phyloP scores from a whole-genome alignment of 1,284 basidiomycete species.

The Cryptococcus floricola region DNA sequence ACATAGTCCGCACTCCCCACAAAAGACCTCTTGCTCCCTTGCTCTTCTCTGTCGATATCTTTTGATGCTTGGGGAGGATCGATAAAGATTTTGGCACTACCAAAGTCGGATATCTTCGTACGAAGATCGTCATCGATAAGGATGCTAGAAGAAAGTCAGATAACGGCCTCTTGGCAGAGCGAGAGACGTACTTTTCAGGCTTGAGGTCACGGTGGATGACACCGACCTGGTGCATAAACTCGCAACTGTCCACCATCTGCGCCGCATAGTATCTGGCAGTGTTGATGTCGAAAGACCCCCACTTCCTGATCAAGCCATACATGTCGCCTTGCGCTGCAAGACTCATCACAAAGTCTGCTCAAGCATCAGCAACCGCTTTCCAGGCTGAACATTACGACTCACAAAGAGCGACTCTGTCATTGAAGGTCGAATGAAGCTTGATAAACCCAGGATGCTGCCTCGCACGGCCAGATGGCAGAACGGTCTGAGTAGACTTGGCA shows the following conservation, averaged over 20 bases:
- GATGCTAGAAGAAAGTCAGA: conserved; percentile 51
- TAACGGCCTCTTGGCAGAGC: not conserved
- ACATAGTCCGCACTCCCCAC: conserved; percentile 97
- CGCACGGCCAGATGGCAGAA: conserved; percentile 3
- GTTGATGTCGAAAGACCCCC: conserved; percentile 73
- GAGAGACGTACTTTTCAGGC: conserved; percentile 67
- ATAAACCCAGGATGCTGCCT: conserved; percentile 75
- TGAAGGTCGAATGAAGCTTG: conserved; percentile 74
- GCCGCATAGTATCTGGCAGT: conserved; percentile 80
- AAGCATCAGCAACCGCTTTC: not conserved
- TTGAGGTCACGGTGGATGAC: conserved; percentile 90
- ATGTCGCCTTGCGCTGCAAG: conserved; percentile 86
- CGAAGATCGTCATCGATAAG: conserved; percentile 78
- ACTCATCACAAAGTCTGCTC: conserved; percentile 87
- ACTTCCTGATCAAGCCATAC: conserved; percentile 65
- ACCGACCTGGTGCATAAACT: conserved; percentile 81
- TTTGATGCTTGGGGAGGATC: conserved; percentile 21
- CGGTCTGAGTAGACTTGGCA: conserved; percentile 19
- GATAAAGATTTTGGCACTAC: conserved; percentile 78
- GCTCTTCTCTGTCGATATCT: conserved; percentile 6
- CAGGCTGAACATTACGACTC: conserved; percentile 42
- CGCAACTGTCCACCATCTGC: conserved; percentile 79
- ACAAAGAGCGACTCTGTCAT: conserved; percentile 80
- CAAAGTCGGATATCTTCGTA: conserved; percentile 95
- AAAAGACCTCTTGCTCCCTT: conserved; percentile 59